These are phyloP conservation scores for Penicillium canescens DNA, from an alignment of 495 filamentous ascomycete species.

Conservation along the genomic window DNA sequence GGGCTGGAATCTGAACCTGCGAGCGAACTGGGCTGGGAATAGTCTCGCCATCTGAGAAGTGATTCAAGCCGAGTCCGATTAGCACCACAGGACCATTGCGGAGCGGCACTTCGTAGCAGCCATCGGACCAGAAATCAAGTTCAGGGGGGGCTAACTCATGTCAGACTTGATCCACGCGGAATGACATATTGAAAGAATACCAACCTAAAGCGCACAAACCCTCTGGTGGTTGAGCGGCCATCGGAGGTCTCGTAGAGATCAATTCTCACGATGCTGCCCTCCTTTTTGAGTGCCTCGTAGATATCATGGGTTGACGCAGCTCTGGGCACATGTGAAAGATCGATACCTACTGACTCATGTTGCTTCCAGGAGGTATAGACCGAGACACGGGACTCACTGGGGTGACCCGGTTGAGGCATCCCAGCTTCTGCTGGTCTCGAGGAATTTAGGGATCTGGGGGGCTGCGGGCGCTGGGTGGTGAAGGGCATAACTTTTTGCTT, in stretches of 20 bases:
- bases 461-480: too few relatives aligned
- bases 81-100: constrained; percentile 8
- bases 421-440: too few relatives aligned
- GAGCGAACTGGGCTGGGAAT: constrained; percentile 32
- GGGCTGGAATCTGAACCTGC: constrained; percentile 26
- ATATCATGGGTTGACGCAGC: constrained; percentile 34
- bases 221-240: constrained; percentile 26
- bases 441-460: too few relatives aligned
- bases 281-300: constrained; percentile 37
- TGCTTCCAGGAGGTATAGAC: constrained; percentile 28
- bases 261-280: constrained; percentile 44
- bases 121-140: constrained; percentile 38
- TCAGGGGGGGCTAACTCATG: constrained; percentile 37
- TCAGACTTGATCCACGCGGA: constrained; percentile 8
- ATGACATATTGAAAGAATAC: constrained; percentile 1
- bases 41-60: constrained; percentile 8
- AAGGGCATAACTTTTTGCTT: too few relatives aligned
- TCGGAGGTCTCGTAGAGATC: constrained; percentile 42
- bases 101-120: constrained; percentile 27
- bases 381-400: neutral
- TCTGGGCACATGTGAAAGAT: constrained; percentile 32
- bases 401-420: too few relatives aligned
- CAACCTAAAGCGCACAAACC: constrained; percentile 46
- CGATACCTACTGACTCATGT: constrained; percentile 41
- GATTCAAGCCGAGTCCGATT: constrained; percentile 21